phyloP scores from a whole-genome alignment of 305 asterid species.

The Fraxinus sp. region DNA sequence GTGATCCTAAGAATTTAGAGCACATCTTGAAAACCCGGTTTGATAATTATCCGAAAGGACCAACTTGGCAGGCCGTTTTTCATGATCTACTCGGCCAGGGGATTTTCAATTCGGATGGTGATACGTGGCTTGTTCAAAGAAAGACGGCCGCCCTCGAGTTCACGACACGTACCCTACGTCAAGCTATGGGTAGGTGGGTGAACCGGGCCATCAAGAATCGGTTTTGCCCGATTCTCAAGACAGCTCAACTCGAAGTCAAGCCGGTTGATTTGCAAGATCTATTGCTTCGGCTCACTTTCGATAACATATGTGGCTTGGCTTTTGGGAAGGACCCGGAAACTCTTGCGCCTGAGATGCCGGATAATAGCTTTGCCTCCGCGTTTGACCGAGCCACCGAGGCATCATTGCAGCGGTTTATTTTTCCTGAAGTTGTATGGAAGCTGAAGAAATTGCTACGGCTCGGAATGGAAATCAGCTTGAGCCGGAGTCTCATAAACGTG shows the following conservation, averaged over 20 bases:
- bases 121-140: constrained; percentile 86
- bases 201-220: constrained; percentile 67
- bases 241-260: constrained; percentile 54
- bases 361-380: constrained; percentile 70
- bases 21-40: constrained; percentile 81
- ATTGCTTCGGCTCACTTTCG: constrained; percentile 82
- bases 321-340: constrained; percentile 89
- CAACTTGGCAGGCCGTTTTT: constrained; percentile 92
- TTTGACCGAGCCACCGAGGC: constrained; percentile 94
- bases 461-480: constrained; percentile 78
- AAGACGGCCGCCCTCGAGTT: constrained; percentile 90
- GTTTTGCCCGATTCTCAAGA: constrained; percentile 62
- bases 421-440: constrained; percentile 80
- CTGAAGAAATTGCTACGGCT: constrained; percentile 83
- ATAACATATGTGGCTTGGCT: constrained; percentile 88
- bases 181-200: constrained; percentile 93
- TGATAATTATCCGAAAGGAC: constrained; percentile 91
- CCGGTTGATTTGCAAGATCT: constrained; percentile 85
- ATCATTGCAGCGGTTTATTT: constrained; percentile 67
- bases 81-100: constrained; percentile 87
- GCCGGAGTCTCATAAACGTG: constrained; percentile 65
- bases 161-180: constrained; percentile 81
- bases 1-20: constrained; percentile 88
- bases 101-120: constrained; percentile 90
- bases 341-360: constrained; percentile 60